phyloP scores from a whole-genome alignment of 371 early-diverging fungal species.

The Apophysomyces sp. region DNA sequence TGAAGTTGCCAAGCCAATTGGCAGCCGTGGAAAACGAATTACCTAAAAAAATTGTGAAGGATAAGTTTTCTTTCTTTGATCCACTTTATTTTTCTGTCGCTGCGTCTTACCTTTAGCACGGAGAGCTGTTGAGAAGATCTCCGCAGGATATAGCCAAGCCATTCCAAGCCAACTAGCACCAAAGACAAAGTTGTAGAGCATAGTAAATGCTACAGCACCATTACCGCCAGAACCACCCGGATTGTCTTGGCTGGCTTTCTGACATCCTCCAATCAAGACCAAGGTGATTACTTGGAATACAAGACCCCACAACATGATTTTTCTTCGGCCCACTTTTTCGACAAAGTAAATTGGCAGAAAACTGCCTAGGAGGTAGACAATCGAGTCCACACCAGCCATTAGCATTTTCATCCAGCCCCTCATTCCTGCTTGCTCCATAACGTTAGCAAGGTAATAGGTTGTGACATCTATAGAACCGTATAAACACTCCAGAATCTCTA shows the following conservation, averaged over 20 bases:
- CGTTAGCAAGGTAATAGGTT: conserved; percentile 33
- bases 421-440: conserved; percentile 39
- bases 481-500: background rate
- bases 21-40: conserved; percentile 60
- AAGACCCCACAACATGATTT: conserved; percentile 25
- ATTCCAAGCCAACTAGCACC: conserved; percentile 64
- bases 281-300: conserved; percentile 16
- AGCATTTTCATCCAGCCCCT: conserved; percentile 24
- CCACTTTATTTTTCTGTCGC: background rate
- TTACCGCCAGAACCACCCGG: conserved; percentile 14
- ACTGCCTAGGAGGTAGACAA: conserved; percentile 40
- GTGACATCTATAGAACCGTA: background rate
- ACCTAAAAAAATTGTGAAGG: background rate
- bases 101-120: conserved; percentile 46
- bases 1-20: conserved; percentile 67
- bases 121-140: conserved; percentile 51
- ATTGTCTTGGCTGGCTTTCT: conserved; percentile 17
- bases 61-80: background rate
- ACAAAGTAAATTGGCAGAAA: conserved; percentile 25
- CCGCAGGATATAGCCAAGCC: conserved; percentile 56
- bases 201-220: conserved; percentile 33
- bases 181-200: conserved; percentile 52
- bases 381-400: conserved; percentile 37
- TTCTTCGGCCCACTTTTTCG: conserved; percentile 23
- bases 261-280: conserved; percentile 25